Base-by-base conservation (phyloP, 73 alveolate genomes). In the Paramecium bursaria region DNA sequence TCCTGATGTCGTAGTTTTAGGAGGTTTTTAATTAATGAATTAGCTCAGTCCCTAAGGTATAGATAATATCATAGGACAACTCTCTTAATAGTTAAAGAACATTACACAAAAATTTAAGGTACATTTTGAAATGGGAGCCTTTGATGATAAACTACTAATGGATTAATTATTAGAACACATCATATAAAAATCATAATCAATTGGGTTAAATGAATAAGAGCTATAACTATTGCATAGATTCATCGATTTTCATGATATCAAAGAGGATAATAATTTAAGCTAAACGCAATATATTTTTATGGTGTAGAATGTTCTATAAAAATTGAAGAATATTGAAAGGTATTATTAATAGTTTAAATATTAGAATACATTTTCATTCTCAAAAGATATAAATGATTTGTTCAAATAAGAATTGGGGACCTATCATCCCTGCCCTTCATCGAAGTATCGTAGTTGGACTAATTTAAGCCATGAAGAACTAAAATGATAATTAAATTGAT, bases 11-110 rank as follows among this genome's bases (percentile, higher is more conserved):
- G 33, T 67, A 2, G 82, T 67, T 3, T 21, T 67, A 15, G 82
- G 82, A 42, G 82, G 82, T 39, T 67, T 67, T 39, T 46, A 67
- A 67, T 67, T 67, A 15, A 67, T 67, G 82, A 67, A 67, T 42
- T 21, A 67, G 23, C 33, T 39, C 33, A 53, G 60, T 3, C 19
- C 19, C 7, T 13, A 67, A 5, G 82, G 44, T 39, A 39, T 39
- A 39, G 11, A 67, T 11, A 57, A 67, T 13, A 67, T 67, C 4
- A 67, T 67, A 25, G 27, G 33, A 39, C 33, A 67, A 35, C 27
- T 67, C 14, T 19, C 22, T 25, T 0, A 67, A 23, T 30, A 39
- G 26, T 42, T 67, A 15, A 14, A 25, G 10, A 21, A 7, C 33
- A 35, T 2, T 1, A 33, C 26, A 22, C 9, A 15, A n/a, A 9